Conservation (phyloP, 768 basidiomycete genomes). For the Asterophora lycoperdoides region DNA sequence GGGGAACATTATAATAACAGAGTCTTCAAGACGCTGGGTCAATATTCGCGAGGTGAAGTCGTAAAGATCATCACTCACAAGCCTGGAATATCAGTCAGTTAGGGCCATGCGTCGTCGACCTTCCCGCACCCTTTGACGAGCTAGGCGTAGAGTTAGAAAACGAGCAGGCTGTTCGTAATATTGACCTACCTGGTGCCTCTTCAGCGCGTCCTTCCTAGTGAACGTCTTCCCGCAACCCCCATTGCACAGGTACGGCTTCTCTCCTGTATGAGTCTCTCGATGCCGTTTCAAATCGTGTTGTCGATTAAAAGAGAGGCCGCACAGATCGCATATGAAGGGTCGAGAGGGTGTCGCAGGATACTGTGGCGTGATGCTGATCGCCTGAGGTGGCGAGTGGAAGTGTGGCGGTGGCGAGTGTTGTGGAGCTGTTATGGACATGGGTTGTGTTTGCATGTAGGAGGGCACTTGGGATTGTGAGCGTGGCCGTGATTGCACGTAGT, state of each 20-base stretch:
- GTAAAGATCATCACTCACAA: conserved; percentile 2
- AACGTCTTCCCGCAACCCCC: conserved; percentile 85
- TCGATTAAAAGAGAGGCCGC: conserved; percentile 78
- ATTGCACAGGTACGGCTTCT: conserved; percentile 81
- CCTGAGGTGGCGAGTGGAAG: conserved; percentile 25
- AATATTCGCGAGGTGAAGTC: background rate
- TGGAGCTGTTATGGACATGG: conserved; percentile 11
- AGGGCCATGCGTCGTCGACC: conserved; percentile 51
- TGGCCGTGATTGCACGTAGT: conserved; percentile 30
- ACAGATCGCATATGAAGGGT: conserved; percentile 67
- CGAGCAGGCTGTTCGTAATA: background rate
- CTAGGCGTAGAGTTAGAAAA: conserved; percentile 32
- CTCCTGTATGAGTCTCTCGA: conserved; percentile 79
- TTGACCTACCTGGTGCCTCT: conserved; percentile 71
- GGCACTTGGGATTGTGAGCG: conserved; percentile 42
- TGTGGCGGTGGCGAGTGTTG: conserved; percentile 17
- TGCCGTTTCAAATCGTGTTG: conserved; percentile 85
- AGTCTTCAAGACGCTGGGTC: conserved; percentile 6
- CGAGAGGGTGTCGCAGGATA: conserved; percentile 57
- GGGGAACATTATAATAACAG: conserved; percentile 10
- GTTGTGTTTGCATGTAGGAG: conserved; percentile 18
- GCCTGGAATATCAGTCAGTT: conserved; percentile 5
- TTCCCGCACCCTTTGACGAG: conserved; percentile 78
- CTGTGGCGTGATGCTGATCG: conserved; percentile 37
- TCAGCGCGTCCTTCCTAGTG: conserved; percentile 81